Conservation (phyloP, 1,284 basidiomycete genomes). For the Coniferiporia sulphurascens region DNA sequence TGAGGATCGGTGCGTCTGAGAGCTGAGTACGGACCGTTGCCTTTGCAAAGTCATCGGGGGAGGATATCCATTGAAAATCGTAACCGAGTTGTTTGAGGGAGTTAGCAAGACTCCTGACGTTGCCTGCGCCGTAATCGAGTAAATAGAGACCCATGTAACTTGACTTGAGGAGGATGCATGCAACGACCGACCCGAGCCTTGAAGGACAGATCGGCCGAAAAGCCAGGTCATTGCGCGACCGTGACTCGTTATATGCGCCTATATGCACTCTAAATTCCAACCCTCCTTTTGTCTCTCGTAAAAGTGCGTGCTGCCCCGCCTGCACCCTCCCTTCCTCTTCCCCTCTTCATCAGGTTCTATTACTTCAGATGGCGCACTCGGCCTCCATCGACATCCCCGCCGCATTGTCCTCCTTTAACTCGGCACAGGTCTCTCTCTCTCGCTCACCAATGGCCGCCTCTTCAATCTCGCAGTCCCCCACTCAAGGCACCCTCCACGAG, state of each 20-base stretch:
- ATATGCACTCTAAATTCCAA: neutral
- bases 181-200: neutral
- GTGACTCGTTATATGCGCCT: neutral
- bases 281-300: neutral
- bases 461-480: conserved; percentile 46
- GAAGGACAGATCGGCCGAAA: neutral
- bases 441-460: conserved; percentile 34
- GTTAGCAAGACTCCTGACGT: conserved; percentile 92
- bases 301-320: neutral
- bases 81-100: conserved; percentile 86
- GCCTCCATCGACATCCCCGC: conserved; percentile 9
- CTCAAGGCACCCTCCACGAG: conserved; percentile 41
- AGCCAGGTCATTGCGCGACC: neutral
- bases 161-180: neutral
- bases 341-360: neutral
- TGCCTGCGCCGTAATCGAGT: conserved; percentile 94
- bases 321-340: neutral
- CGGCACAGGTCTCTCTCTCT: conserved; percentile 31
- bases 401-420: neutral
- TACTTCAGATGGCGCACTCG: conserved; percentile 8
- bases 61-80: conserved; percentile 86
- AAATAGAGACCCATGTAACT: conserved; percentile 69
- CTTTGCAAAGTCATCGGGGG: conserved; percentile 80
- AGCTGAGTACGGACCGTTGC: conserved; percentile 69
- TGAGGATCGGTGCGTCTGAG: conserved; percentile 10